phyloP scores from a whole-genome alignment of 2,329 filamentous ascomycete species.

The Byssothecium circinans region DNA sequence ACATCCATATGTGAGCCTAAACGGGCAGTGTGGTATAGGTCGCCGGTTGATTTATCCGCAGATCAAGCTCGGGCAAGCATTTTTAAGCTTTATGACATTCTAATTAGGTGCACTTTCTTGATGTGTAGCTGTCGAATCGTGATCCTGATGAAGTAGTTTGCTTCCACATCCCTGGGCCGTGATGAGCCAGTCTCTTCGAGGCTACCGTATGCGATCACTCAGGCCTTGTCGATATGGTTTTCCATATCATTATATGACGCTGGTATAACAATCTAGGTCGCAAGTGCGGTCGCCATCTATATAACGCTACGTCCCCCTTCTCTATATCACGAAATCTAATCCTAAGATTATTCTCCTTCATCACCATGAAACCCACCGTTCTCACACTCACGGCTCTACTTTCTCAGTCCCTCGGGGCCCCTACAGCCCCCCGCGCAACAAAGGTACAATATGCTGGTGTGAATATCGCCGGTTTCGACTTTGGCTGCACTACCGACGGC shows the following conservation, averaged over 20 bases:
- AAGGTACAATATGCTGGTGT: conserved; percentile 38
- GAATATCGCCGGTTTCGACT: conserved; percentile 55
- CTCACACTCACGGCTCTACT: background rate
- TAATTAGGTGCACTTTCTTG: no score
- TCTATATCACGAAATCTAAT: background rate
- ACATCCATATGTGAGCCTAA: no score
- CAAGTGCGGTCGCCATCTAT: no score
- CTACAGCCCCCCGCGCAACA: conserved; percentile 2
- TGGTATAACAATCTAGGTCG: no score
- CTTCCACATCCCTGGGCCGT: background rate
- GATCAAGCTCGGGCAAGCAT: background rate
- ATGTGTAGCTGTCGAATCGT: background rate
- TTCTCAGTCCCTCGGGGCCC: background rate
- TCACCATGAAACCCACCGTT: conserved; percentile 1
- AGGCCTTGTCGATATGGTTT: background rate
- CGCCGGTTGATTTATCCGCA: background rate
- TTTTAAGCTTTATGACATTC: no score
- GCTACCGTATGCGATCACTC: background rate
- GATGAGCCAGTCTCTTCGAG: background rate
- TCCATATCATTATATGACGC: background rate
- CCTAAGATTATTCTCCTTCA: background rate
- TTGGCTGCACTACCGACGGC: conserved; percentile 45
- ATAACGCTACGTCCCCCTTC: background rate
- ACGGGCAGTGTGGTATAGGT: background rate
- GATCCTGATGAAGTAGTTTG: background rate